phyloP scores from a whole-genome alignment of 2,329 filamentous ascomycete species.

The Arachnopeziza araneosa region DNA sequence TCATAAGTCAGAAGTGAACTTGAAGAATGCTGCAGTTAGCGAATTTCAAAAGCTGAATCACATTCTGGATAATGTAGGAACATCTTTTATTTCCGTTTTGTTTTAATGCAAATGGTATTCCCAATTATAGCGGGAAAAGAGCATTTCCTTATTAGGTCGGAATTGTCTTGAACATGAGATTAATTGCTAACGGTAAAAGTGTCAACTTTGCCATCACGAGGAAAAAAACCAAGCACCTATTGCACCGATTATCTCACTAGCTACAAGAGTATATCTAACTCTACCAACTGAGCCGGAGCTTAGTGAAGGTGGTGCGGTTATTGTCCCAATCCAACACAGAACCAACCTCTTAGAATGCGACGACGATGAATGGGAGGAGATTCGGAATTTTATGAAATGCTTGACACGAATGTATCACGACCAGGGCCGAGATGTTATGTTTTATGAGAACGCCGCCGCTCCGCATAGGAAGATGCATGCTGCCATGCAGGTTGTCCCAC shows the following conservation, averaged over 20 bases:
- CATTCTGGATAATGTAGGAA: slow-evolving; percentile 61
- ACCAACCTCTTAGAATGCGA: slow-evolving; percentile 94
- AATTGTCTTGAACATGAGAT: no score
- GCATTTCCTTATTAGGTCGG: background rate
- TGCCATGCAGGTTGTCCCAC: slow-evolving; percentile 76
- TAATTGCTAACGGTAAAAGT: slow-evolving; percentile 34
- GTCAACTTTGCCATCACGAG: slow-evolving; percentile 89
- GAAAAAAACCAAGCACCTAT: slow-evolving; percentile 69
- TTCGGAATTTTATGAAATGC: slow-evolving; percentile 98
- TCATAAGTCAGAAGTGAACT: slow-evolving; percentile 79
- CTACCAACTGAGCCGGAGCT: slow-evolving; percentile 87
- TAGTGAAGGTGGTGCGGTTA: slow-evolving; percentile 74
- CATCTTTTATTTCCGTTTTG: background rate
- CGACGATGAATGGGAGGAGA: slow-evolving; percentile 98
- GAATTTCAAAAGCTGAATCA: slow-evolving; percentile 88
- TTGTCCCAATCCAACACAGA: slow-evolving; percentile 82
- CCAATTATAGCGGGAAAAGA: background rate
- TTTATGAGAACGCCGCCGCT: slow-evolving; percentile 92
- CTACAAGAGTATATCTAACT: slow-evolving; percentile 80
- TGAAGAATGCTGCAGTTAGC: slow-evolving; percentile 79
- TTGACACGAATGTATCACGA: slow-evolving; percentile 92
- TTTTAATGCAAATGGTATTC: background rate
- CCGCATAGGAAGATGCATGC: slow-evolving; percentile 78
- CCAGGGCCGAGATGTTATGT: slow-evolving; percentile 85
- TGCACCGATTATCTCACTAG: slow-evolving; percentile 81